These are phyloP conservation scores for Phytophthora sp. DNA, from an alignment of 352 stramenopile species.

Conservation along the genomic window DNA sequence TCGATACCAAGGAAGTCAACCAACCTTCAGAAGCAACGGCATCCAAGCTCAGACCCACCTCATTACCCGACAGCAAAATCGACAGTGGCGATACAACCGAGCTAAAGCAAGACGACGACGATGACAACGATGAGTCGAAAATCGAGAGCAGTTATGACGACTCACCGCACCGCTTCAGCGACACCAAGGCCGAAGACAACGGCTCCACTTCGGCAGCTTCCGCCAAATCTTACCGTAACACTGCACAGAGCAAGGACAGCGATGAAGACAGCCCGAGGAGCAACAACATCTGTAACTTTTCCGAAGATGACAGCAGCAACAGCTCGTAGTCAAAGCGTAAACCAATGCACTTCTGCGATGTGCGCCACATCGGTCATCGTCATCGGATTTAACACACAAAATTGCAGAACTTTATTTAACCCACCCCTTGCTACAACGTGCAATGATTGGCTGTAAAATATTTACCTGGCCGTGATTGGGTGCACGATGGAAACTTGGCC, in stretches of 20 bases:
- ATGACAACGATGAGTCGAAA: constrained; percentile 12
- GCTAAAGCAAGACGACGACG: background rate
- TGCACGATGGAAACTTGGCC: too few relatives aligned
- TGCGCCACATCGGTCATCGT: background rate
- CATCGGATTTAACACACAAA: too few relatives aligned
- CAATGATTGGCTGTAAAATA: too few relatives aligned
- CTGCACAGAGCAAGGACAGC: constrained; percentile 16
- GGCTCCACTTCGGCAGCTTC: background rate
- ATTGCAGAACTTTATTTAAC: too few relatives aligned
- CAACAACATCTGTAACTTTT: constrained; percentile 9
- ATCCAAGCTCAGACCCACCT: background rate
- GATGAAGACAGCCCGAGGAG: constrained; percentile 5
- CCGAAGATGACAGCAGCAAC: constrained; percentile 1
- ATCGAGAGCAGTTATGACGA: constrained; percentile 12
- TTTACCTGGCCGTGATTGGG: too few relatives aligned
- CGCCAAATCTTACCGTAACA: background rate
- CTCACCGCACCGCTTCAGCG: background rate
- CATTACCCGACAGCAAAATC: background rate
- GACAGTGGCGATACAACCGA: background rate
- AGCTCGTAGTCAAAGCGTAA: too few relatives aligned
- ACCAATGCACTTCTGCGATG: constrained; percentile 18
- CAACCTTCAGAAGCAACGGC: constrained; percentile 1
- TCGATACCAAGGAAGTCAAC: constrained; percentile 4
- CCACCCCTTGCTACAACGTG: too few relatives aligned
- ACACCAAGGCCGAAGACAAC: background rate